Conservation (phyloP, 1,284 basidiomycete genomes). For the Cryptococcus sp. region DNA sequence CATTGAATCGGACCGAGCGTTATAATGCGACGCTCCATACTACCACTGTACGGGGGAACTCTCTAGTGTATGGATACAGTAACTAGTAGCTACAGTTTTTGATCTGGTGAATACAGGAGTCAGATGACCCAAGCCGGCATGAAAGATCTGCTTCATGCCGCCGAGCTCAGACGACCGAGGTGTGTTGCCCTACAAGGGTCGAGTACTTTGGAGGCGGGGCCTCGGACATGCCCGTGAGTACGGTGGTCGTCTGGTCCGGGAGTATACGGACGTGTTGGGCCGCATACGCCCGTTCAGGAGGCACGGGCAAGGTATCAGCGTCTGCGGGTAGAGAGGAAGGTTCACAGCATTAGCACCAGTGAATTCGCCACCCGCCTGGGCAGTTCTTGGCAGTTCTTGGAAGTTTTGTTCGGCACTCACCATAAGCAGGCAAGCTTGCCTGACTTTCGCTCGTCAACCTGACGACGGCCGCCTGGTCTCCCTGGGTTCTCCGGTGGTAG, state of each 20-base stretch:
- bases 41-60: too few species aligned
- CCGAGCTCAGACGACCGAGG: not conserved
- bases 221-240: not conserved
- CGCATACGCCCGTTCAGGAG: slow-evolving; percentile 6
- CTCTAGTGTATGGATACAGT: too few species aligned
- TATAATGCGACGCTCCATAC: too few species aligned
- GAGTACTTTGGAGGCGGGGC: slow-evolving; percentile 10
- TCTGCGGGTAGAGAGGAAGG: not conserved
- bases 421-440: slow-evolving; percentile 17
- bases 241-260: not conserved
- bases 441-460: slow-evolving; percentile 7
- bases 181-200: not conserved
- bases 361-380: too few species aligned
- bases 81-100: too few species aligned
- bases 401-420: slow-evolving; percentile 3
- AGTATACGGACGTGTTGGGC: slow-evolving; percentile 2
- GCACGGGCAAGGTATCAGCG: slow-evolving; percentile 11
- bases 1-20: too few species aligned
- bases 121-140: too few species aligned
- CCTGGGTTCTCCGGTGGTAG: not conserved
- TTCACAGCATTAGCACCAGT: too few species aligned
- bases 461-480: slow-evolving; percentile 2
- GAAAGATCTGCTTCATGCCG: too few species aligned
- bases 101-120: too few species aligned
- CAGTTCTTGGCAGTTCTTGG: not conserved